Evolutionary conservation across 306 rosid genomes (phyloP).

Genomic region (Potentilla sterilis): DNA sequence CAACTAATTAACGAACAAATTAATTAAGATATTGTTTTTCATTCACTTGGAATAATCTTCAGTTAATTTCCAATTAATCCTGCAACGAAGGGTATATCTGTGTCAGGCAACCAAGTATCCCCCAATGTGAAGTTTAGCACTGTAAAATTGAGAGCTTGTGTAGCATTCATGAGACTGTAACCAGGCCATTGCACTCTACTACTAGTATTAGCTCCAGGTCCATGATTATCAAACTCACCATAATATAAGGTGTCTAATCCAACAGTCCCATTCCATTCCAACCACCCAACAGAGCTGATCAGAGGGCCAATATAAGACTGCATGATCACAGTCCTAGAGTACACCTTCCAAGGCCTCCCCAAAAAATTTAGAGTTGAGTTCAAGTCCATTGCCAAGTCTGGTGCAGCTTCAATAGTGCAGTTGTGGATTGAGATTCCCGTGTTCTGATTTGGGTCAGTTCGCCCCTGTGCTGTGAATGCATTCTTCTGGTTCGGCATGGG

Average conservation of each 20-base stretch:
- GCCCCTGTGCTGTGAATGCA: slow-evolving; percentile 67
- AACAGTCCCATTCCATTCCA: slow-evolving; percentile 67
- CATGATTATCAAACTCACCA: slow-evolving; percentile 65
- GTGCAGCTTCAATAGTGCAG: slow-evolving; percentile 61
- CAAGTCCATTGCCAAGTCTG: slow-evolving; percentile 41
- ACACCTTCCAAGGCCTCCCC: slow-evolving; percentile 71
- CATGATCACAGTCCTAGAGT: slow-evolving; percentile 69
- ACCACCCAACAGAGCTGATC: slow-evolving; percentile 60
- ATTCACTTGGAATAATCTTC: not conserved
- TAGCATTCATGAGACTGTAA: slow-evolving; percentile 45
- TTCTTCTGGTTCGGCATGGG: slow-evolving; percentile 48
- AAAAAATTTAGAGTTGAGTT: slow-evolving; percentile 34
- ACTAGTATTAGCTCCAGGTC: slow-evolving; percentile 61
- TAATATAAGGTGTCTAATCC: slow-evolving; percentile 65
- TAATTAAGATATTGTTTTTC: not conserved
- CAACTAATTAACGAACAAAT: not conserved
- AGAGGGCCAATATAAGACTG: slow-evolving; percentile 65
- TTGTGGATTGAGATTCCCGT: slow-evolving; percentile 75
- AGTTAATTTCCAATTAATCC: slow-evolving; percentile 28
- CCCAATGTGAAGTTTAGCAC: slow-evolving; percentile 61
- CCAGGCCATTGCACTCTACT: slow-evolving; percentile 70
- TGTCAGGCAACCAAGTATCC: slow-evolving; percentile 66
- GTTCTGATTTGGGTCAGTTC: slow-evolving; percentile 64
- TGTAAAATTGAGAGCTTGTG: slow-evolving; percentile 69
- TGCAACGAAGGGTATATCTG: slow-evolving; percentile 56